Base-by-base conservation (phyloP, 768 basidiomycete species). In the Vararia minispora region DNA sequence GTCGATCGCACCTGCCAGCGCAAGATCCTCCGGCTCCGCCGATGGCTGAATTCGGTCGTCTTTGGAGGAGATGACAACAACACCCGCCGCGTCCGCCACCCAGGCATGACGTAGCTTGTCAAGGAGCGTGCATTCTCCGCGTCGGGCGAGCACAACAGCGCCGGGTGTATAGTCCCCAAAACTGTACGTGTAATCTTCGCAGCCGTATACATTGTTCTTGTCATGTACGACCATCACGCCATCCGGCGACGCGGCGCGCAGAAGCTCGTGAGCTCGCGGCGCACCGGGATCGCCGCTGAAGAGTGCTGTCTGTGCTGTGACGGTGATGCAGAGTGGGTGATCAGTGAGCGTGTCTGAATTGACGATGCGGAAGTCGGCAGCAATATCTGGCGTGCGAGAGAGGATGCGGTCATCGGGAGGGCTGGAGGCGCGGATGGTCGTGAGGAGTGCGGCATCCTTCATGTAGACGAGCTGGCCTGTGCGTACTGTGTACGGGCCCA, bases 91-190 rank as follows among this genome's bases (percentile, higher is more conserved):
- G 1, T 75, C 80, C 1, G 79, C 83, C 7, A 65, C 59, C 13
- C 69, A 68, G 4, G 90, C 91, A 31, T 67, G 45, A 10, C 75
- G 35, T 12, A 92, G 65, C 60, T 99, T 99, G 47, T 86, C 72
- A 11, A 88, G 58, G 60, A 98, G 97, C 7, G 89, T 81, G 57
- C 94, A 98, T 4, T 67, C 72, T 5, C 94, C 94, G 21, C 94
- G 72, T 30, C 65, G 65, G 12, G 83, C 64, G 12, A 95, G 53
- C 17, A 90, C 54, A 4, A 74, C 65, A 29, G 66, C 71, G 32
- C 68, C 68, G n/a, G n/a, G n/a, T n/a, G n/a, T n/a, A n/a, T n/a
- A n/a, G 33, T 69, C 65, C 9, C 61, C 57, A 45, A 76, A 71
- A 4, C 55, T 36, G 27, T 66, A 52, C 1, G 57, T 50, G 56